Base-by-base conservation (phyloP, 768 basidiomycete species). In the Panaeolus papilionaceus region DNA sequence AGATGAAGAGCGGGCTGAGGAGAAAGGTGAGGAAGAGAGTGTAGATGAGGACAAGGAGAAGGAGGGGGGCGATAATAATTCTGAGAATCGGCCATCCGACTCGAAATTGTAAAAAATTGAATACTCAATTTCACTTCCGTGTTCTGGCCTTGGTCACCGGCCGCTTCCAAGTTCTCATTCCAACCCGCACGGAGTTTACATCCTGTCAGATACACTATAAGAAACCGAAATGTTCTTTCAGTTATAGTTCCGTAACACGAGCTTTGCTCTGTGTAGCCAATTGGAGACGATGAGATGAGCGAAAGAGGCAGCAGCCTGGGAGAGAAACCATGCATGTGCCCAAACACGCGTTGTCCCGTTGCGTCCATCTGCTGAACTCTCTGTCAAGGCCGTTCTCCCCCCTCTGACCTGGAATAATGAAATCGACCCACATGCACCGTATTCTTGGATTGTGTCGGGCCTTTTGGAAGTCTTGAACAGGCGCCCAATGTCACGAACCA, bases 401-500 rank as follows among this genome's bases (percentile, higher is more conserved):
- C 54, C 54, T 33, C 54, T 33, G 4, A 14, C 14, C 8, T 58
- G 9, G 26, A 37, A 58, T 28, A 58, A 58, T 58, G 28, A 58
- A 58, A 58, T 14, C 2, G 54, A 58, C 47, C 9, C 6, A 49
- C 23, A 23, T 49, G 47, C 12, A 49, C 47, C 14, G 20, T 49
- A 49, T 49, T 49, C n/a, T 49, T 12, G 23, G 20, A 23, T 23
- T 23, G 47, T 20, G 20, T 23, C 33, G 54, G 16, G 33, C 11
- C 6, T 58, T 28, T 26, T 58, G 54, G 54, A 58, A 37, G 54
- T 28, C 12, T 37, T 37, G 6, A 4, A 33, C 28, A 58, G n/a
- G 28, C 54, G 54, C 54, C 33, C 54, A 58, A 58, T 58, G 54
- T 58, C 54, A 58, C 11, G 54, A 58, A 58, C 26, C 10, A 58